Evolutionary conservation across 1,284 basidiomycete species (phyloP), one percentile per base, ranked within the genome.

Genomic region (Sparassis latifolia): DNA sequence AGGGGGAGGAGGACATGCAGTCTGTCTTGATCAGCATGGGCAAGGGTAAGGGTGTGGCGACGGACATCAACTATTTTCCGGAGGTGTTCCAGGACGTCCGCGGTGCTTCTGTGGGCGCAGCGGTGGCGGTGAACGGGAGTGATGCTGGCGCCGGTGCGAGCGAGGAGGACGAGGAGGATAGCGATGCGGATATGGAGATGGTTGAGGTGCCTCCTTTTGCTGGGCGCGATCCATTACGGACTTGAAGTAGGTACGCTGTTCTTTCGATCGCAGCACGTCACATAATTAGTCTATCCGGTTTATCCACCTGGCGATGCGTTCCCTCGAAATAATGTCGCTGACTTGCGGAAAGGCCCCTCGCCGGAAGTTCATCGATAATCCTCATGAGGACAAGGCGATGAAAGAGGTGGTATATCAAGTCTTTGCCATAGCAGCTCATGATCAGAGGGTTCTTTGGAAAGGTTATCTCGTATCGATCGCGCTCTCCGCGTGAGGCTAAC

Each of bases 1-100:
- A 64, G 29, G 61, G 55, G 5, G 51, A 51, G 9, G 66, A 61
- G 42, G 63, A 58, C 2, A 37, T 30, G 20, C n/a, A 42, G 29
- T 28, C 40, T 12, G 33, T 46, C 45, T 29, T 33, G 10, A 33
- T n/a, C 30, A 33, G 20, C 20, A 20, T 20, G 20, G 20, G 20
- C 28, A 29, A 42, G 39, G 43, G 29, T 29, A 40, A 35, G 45
- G 31, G 33, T 20, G 37, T 37, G 4, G 37, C 6, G 4, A 12
- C 27, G 27, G 44, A 47, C 12, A 28, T 38, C 10, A 33, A n/a
- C n/a, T 42, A 45, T 29, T 38, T 33, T 9, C 30, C 39, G 10
- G 42, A 30, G 42, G 27, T 4, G 20, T 20, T 9, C 33, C 37
- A 33, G 39, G 39, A 37, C 40, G 40, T 44, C 42, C 31, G 42